Base-by-base conservation (phyloP, 257 asterid genomes). In the Lycium barbarum region DNA sequence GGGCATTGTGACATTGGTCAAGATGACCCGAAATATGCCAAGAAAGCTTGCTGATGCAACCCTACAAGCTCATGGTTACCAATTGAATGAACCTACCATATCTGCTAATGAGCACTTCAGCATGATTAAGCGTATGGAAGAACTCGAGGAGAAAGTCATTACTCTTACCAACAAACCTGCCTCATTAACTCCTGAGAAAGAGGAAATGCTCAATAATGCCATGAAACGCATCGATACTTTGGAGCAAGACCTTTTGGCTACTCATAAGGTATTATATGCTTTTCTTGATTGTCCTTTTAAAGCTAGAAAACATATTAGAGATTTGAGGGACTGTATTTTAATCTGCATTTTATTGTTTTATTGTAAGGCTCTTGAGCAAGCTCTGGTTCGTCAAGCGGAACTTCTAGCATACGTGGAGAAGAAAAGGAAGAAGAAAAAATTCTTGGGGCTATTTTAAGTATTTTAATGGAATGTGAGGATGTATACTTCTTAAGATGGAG, bases 1-100 rank as follows among this genome's bases (percentile, higher is more conserved):
- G 98, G 97, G 97, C 1, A 90, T 94, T 4, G 90, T 95, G 38
- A 93, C 98, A 0, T 89, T 95, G 97, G 94, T 97, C 2, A 91
- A 96, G 14, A 92, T 97, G 97, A 91, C 98, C 1, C 88, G 92
- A 1, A 95, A 93, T 95, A 97, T 97, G 99, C 98, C 96, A 7
- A 94, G 90, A 88, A 93, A 88, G 84, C 93, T 92, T 57, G 90
- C 94, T 38, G 97, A 95, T 79, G 90, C 96, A 20, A 91, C 93
- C 58, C 91, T 94, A 59, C 93, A 92, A 72, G 91, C 97, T 4
- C 81, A 49, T 22, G 88, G 88, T 49, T 96, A 90, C 22, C 89
- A 86, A 5, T 83, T 84, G 22, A 90, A 93, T 0, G 94, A 88
- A 65, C 86, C 93, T 1, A 80, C 89, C 7, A 85, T 95, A 83